These are phyloP conservation scores for Wallacemonas sp. DNA, from an alignment of 208 protist genomes.

Conservation along the genomic window DNA sequence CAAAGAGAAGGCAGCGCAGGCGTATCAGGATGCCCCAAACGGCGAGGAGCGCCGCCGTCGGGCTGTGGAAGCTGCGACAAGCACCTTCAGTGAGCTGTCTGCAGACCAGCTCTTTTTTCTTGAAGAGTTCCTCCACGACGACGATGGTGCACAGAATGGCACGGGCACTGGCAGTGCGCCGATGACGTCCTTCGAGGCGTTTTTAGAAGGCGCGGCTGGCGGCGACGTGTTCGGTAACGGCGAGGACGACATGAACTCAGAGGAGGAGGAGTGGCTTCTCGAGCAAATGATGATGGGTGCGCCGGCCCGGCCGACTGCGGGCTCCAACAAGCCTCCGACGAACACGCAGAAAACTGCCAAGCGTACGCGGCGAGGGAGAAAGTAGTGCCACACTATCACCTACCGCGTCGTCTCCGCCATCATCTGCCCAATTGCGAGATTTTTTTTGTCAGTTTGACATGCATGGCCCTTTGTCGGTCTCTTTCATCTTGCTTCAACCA, in stretches of 20 bases:
- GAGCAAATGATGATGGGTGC: slow-evolving; percentile 70
- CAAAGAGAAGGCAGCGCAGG: slow-evolving; percentile 17
- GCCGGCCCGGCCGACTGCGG: neutral
- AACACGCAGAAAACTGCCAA: neutral
- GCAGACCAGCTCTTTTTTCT: slow-evolving; percentile 39
- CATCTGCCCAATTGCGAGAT: no score
- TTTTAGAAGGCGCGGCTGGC: slow-evolving; percentile 19
- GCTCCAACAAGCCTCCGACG: neutral
- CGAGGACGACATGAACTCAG: slow-evolving; percentile 58
- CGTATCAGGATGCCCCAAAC: slow-evolving; percentile 15
- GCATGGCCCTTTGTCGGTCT: no score
- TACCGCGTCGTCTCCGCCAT: no score
- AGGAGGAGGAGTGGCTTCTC: slow-evolving; percentile 84
- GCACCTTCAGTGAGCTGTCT: slow-evolving; percentile 39
- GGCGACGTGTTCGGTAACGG: slow-evolving; percentile 53
- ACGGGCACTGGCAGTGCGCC: neutral
- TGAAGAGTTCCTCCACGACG: slow-evolving; percentile 33
- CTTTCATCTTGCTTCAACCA: no score
- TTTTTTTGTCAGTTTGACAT: no score
- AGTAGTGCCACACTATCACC: no score
- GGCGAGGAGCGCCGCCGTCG: slow-evolving; percentile 6
- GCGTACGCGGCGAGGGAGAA: neutral
- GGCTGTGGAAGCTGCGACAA: slow-evolving; percentile 23
- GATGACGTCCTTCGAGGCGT: neutral
- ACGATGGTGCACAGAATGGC: neutral